phyloP scores from a whole-genome alignment of 768 basidiomycete species.

The Rhizopogon roseolus region DNA sequence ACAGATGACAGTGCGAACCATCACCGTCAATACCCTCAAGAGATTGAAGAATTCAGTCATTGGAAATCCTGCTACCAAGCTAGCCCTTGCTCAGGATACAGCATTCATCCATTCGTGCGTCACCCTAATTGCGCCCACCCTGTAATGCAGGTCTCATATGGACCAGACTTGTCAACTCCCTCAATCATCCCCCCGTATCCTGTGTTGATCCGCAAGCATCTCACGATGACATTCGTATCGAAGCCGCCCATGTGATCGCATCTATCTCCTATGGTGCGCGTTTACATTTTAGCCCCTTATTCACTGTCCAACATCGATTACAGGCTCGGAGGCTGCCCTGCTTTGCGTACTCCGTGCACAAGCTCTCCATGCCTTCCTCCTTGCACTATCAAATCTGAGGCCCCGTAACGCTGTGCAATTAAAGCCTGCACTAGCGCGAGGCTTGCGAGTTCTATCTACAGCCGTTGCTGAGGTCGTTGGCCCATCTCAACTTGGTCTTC shows the following conservation, averaged over 20 bases:
- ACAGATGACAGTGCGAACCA: slow-evolving; percentile 25
- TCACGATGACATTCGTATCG: slow-evolving; percentile 53
- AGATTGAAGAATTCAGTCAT: slow-evolving; percentile 72
- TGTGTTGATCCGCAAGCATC: slow-evolving; percentile 30
- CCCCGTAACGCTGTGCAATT: slow-evolving; percentile 34
- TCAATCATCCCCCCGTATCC: slow-evolving; percentile 38
- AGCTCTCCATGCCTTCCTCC: slow-evolving; percentile 56
- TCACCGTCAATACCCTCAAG: slow-evolving; percentile 42
- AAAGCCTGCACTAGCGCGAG: slow-evolving; percentile 58
- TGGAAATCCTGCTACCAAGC: slow-evolving; percentile 73
- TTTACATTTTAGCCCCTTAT: neutral
- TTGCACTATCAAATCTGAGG: slow-evolving; percentile 49
- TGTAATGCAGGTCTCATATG: neutral
- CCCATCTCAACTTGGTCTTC: slow-evolving; percentile 63
- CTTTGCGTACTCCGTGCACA: slow-evolving; percentile 50
- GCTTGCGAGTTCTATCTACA: slow-evolving; percentile 51
- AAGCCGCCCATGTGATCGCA: slow-evolving; percentile 71
- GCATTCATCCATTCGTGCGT: slow-evolving; percentile 52
- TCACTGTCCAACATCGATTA: neutral
- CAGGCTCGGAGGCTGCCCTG: slow-evolving; percentile 58
- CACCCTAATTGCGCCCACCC: neutral
- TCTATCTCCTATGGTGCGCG: slow-evolving; percentile 64
- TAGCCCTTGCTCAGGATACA: slow-evolving; percentile 50
- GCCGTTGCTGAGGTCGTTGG: slow-evolving; percentile 67
- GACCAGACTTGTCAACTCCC: slow-evolving; percentile 55